Percentiles rank a stretch among this genome's conserved stretches.
Evolutionary conservation across 2,329 filamentous ascomycete species (phyloP).

Genomic region (Apiospora sp.): DNA sequence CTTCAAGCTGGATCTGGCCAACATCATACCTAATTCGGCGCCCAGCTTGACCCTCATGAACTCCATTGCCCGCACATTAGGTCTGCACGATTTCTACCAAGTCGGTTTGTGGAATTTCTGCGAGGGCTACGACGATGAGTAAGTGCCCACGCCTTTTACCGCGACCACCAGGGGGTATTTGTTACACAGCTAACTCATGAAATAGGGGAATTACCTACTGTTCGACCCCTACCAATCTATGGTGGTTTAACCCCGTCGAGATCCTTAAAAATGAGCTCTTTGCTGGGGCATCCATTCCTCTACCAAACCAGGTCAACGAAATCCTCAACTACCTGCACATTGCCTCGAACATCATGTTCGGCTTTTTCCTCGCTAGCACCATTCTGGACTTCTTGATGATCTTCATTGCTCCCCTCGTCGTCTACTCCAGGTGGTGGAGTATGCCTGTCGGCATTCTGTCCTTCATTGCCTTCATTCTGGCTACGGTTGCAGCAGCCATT

Average conservation of each 20-base stretch:
- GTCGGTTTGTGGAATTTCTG: constrained; percentile 93
- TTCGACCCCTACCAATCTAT: constrained; percentile 73
- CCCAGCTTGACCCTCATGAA: constrained; percentile 78
- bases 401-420: constrained; percentile 66
- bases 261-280: constrained; percentile 84
- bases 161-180: constrained; percentile 21
- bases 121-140: constrained; percentile 78
- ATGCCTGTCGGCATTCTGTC: constrained; percentile 74
- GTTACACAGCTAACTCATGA: constrained; percentile 62
- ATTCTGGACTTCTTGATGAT: constrained; percentile 77
- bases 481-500: constrained; percentile 74
- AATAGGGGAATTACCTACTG: constrained; percentile 77
- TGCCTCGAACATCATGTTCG: constrained; percentile 88
- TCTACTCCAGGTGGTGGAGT: constrained; percentile 65
- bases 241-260: constrained; percentile 90
- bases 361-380: constrained; percentile 78
- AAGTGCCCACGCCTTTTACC: constrained; percentile 33
- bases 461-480: constrained; percentile 71
- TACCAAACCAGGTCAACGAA: constrained; percentile 76
- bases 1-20: constrained; percentile 81
- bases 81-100: constrained; percentile 93
- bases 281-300: constrained; percentile 80
- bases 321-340: constrained; percentile 78
- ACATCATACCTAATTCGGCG: constrained; percentile 78
- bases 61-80: constrained; percentile 84